Evolutionary conservation across 2,329 filamentous ascomycete genomes (phyloP).

Genomic region (Fusarium sp.): DNA sequence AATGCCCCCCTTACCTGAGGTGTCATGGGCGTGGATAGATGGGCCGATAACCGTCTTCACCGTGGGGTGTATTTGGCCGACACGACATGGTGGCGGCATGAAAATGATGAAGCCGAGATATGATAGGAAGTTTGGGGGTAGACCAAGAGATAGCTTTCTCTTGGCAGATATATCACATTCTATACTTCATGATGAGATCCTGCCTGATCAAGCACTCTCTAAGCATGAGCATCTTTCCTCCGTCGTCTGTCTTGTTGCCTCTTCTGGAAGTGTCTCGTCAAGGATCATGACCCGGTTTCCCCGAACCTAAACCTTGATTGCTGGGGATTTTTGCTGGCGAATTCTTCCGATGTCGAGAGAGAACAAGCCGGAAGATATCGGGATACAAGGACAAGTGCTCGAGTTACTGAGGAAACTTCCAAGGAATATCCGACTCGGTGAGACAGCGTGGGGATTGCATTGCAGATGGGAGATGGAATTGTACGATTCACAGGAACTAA

Average conservation of each 20-base stretch:
- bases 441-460: constrained; percentile 28
- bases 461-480: constrained; percentile 29
- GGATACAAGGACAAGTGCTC: not conserved
- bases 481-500: constrained; percentile 35
- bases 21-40: constrained; percentile 44
- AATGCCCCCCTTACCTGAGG: constrained; percentile 34
- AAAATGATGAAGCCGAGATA: constrained; percentile 15
- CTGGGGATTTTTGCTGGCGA: constrained; percentile 11
- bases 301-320: constrained; percentile 20
- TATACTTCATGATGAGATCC: constrained; percentile 13
- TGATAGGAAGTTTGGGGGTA: constrained; percentile 10
- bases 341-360: not conserved
- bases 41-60: constrained; percentile 40
- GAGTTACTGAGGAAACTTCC: constrained; percentile 13
- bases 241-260: constrained; percentile 19
- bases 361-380: constrained; percentile 14
- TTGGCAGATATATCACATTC: not conserved
- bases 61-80: constrained; percentile 40
- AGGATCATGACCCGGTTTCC: constrained; percentile 22
- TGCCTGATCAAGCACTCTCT: not conserved
- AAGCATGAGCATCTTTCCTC: not conserved
- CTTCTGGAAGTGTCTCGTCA: constrained; percentile 4
- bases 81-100: constrained; percentile 40
- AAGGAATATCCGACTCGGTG: constrained; percentile 14
- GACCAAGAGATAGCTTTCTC: not conserved